Evolutionary conservation across 2,329 filamentous ascomycete species (phyloP).

Genomic region (Plenodomus tracheiphilus): DNA sequence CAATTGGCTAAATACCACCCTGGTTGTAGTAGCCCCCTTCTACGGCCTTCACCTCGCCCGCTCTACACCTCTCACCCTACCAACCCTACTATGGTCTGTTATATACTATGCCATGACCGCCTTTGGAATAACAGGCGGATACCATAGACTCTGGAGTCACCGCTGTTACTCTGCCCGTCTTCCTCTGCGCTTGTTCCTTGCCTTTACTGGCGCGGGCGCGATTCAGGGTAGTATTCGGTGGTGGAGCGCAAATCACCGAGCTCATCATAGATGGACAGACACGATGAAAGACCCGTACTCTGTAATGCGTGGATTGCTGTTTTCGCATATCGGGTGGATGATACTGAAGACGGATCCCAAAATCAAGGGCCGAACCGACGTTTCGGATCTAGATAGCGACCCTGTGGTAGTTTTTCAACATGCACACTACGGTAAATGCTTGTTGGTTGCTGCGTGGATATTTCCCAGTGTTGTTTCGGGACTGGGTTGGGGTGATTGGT

Average conservation of each 20-base stretch:
- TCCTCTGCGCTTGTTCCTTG: conserved; percentile 52
- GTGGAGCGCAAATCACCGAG: conserved; percentile 54
- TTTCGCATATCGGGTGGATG: conserved; percentile 56
- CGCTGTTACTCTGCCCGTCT: conserved; percentile 49
- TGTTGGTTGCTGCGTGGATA: conserved; percentile 48
- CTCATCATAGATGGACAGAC: conserved; percentile 56
- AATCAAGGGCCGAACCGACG: conserved; percentile 53
- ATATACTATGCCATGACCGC: conserved; percentile 81
- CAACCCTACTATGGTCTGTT: conserved; percentile 74
- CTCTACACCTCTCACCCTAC: conserved; percentile 72
- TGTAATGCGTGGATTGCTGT: conserved; percentile 52
- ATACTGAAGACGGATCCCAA: conserved; percentile 56
- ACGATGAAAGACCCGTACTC: conserved; percentile 55
- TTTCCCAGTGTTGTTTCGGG: conserved; percentile 52
- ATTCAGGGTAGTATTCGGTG: conserved; percentile 54
- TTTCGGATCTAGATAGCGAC: conserved; percentile 55
- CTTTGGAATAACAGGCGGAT: conserved; percentile 61
- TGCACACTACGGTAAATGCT: conserved; percentile 48
- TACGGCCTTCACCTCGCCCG: conserved; percentile 72
- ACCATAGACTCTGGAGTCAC: conserved; percentile 74
- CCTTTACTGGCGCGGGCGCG: conserved; percentile 51
- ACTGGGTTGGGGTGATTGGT: conserved; percentile 53
- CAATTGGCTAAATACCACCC: conserved; percentile 84
- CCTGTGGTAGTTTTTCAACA: conserved; percentile 54
- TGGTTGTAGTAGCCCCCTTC: conserved; percentile 77